These are phyloP conservation scores for Capronia coronata DNA, from an alignment of 2,329 filamentous ascomycete genomes.

Conservation along the genomic window DNA sequence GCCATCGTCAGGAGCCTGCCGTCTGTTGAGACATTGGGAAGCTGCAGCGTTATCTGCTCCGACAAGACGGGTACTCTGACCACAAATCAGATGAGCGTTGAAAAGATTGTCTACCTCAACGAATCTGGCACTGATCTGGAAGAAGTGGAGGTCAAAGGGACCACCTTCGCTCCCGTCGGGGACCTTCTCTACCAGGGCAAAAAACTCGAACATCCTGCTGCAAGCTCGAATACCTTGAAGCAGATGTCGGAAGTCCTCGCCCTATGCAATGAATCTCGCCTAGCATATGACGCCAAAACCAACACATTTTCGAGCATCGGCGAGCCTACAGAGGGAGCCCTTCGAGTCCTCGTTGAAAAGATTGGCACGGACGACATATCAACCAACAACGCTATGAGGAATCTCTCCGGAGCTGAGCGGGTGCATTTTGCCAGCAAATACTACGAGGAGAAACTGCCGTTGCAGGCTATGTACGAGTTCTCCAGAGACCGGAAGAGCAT, in stretches of 20 bases:
- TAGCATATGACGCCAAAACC: slow-evolving; percentile 73
- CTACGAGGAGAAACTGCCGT: slow-evolving; percentile 70
- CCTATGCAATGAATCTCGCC: slow-evolving; percentile 81
- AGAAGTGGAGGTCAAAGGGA: slow-evolving; percentile 84
- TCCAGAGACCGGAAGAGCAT: slow-evolving; percentile 98
- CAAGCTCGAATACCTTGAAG: slow-evolving; percentile 66
- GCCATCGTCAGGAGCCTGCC: slow-evolving; percentile 93
- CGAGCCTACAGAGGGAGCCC: slow-evolving; percentile 89
- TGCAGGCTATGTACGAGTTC: slow-evolving; percentile 88
- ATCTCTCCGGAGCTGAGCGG: slow-evolving; percentile 50
- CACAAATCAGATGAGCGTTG: slow-evolving; percentile 99
- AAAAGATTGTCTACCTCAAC: slow-evolving; percentile 78
- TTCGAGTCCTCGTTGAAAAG: slow-evolving; percentile 89
- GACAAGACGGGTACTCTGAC: slow-evolving; percentile 98
- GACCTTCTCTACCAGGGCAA: slow-evolving; percentile 64
- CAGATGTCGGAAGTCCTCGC: slow-evolving; percentile 66
- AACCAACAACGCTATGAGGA: slow-evolving; percentile 48
- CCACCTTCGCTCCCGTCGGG: slow-evolving; percentile 81
- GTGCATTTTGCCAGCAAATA: slow-evolving; percentile 76
- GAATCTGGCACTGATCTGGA: slow-evolving; percentile 67
- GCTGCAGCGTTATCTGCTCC: slow-evolving; percentile 98
- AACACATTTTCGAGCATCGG: slow-evolving; percentile 75
- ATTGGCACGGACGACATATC: slow-evolving; percentile 70
- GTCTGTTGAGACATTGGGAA: slow-evolving; percentile 94
- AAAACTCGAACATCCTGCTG: slow-evolving; percentile 59